Conservation (phyloP, 2,329 filamentous ascomycete genomes). For the Phaeosphaeriaceae sp. region DNA sequence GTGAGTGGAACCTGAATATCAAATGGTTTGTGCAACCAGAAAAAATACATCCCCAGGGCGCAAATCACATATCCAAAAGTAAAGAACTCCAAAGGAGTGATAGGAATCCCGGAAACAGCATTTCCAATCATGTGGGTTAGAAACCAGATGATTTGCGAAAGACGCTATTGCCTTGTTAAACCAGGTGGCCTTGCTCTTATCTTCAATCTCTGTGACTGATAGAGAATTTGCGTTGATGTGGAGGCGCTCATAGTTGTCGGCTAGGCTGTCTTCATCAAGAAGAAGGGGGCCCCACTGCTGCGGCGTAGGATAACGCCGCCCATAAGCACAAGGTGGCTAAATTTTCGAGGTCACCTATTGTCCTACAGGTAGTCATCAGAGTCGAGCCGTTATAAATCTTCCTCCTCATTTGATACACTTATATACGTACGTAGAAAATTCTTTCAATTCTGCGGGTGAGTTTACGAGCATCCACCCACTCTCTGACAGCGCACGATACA, state of each 20-base stretch:
- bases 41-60: slow-evolving; percentile 3
- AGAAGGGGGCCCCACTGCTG: background rate
- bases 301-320: background rate
- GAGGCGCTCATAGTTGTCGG: background rate
- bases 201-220: background rate
- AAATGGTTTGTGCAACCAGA: slow-evolving; percentile 20
- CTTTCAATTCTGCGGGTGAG: no score
- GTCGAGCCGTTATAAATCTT: no score
- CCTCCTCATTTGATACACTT: no score
- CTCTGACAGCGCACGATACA: background rate
- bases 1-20: slow-evolving; percentile 7
- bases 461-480: background rate
- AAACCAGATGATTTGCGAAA: slow-evolving; percentile 14
- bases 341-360: background rate
- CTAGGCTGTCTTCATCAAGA: background rate
- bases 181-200: slow-evolving; percentile 17
- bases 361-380: no score
- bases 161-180: slow-evolving; percentile 11
- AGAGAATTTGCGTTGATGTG: no score
- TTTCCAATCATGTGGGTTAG: slow-evolving; percentile 10
- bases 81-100: slow-evolving; percentile 14
- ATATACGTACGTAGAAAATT: no score
- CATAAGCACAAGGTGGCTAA: background rate
- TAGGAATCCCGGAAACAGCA: slow-evolving; percentile 1
- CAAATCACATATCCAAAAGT: slow-evolving; percentile 14